Evolutionary conservation across 2,329 filamentous ascomycete genomes (phyloP).

Genomic region (Delphinella strobiligena): DNA sequence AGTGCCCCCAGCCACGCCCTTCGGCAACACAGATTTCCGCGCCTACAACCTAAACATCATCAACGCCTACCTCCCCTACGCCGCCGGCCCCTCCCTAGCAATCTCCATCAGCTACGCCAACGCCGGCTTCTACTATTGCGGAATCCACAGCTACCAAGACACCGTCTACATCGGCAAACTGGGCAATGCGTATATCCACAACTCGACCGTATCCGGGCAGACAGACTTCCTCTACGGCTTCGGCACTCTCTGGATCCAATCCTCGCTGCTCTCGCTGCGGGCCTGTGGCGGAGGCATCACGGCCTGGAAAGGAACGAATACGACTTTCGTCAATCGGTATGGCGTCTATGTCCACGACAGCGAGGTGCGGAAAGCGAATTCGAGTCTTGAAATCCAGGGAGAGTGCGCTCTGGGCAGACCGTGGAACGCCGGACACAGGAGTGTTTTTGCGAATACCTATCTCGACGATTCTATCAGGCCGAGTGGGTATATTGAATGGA

Average conservation of each 20-base stretch:
- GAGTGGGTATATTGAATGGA: slow-evolving; percentile 46
- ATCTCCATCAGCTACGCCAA: slow-evolving; percentile 52
- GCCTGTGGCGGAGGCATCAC: slow-evolving; percentile 55
- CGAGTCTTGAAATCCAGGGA: slow-evolving; percentile 28
- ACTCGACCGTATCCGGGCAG: slow-evolving; percentile 48
- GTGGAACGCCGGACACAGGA: slow-evolving; percentile 47
- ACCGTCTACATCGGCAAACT: slow-evolving; percentile 58
- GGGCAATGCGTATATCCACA: slow-evolving; percentile 53
- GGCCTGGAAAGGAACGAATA: slow-evolving; percentile 58
- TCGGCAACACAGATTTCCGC: slow-evolving; percentile 51
- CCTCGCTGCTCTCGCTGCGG: slow-evolving; percentile 42
- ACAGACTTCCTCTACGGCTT: slow-evolving; percentile 61
- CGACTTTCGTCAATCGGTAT: slow-evolving; percentile 54
- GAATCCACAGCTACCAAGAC: slow-evolving; percentile 57
- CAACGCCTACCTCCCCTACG: slow-evolving; percentile 44
- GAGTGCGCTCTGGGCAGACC: slow-evolving; percentile 49
- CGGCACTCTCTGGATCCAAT: slow-evolving; percentile 50
- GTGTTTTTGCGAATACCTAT: slow-evolving; percentile 44
- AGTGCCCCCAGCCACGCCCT: slow-evolving; percentile 48
- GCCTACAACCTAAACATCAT: slow-evolving; percentile 56
- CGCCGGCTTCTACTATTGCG: slow-evolving; percentile 53
- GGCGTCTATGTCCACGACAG: slow-evolving; percentile 52
- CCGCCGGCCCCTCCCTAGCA: slow-evolving; percentile 47
- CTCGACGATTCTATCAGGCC: slow-evolving; percentile 43
- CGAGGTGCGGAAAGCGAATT: slow-evolving; percentile 43